Evolutionary conservation across 352 stramenopile genomes (phyloP), one percentile per base, ranked within the genome.

Genomic region (Globisporangium cystogenes): DNA sequence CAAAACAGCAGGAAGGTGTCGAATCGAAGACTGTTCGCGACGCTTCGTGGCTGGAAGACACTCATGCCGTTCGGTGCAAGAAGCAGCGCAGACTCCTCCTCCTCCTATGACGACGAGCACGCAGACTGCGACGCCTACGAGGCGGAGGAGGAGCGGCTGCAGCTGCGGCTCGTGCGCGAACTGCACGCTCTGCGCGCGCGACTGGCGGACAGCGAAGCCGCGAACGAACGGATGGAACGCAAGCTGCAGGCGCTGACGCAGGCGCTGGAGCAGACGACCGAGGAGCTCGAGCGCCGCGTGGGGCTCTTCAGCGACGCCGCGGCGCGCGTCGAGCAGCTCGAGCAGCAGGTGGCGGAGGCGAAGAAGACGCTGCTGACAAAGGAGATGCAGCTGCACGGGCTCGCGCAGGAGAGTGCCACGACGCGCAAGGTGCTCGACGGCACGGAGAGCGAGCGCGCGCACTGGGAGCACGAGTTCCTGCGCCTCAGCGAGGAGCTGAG

Each of bases 341-440:
- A 87, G 51, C 39, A 45, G 15, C 70, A 75, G 15, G 55, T 74
- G 14, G 55, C 50, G 0, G 65, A 82, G n/a, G 71, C 67, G 16
- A 81, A 77, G 55, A 71, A 76, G 45, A 59, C 65, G 12, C 35
- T 86, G n/a, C 62, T 87, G 44, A 82, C 66, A 27, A 68, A 63
- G 27, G 75, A 89, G 51, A 86, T 89, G 74, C 68, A 79, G 27
- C 57, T 81, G 40, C 67, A 86, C 41, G 74, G 83, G 12, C 65
- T 76, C 29, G 47, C 56, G 16, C 67, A 85, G 57, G 62, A 75
- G 33, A 51, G 61, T 21, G 57, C 53, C 21, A 55, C 55, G 18
- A 59, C 83, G 12, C 57, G 70, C 46, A 57, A 46, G 18, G 45
- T 47, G 45, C 42, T 86, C 27, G 53, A 59, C 12, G 63, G 53